Evolutionary conservation across 1,284 basidiomycete genomes (phyloP).

Genomic region (Porodaedalea pini): DNA sequence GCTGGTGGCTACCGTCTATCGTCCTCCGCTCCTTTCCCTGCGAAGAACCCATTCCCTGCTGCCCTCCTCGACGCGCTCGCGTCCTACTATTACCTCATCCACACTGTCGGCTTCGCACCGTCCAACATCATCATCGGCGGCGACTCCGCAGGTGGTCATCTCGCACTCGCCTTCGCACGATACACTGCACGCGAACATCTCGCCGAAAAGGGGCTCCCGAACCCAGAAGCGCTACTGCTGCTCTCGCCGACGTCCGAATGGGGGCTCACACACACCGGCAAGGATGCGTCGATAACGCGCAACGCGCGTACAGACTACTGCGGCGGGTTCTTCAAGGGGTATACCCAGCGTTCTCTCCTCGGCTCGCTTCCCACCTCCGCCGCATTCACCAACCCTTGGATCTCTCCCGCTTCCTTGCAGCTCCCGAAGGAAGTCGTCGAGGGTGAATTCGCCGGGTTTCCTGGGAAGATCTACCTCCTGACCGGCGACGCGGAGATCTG

Average conservation of each 20-base stretch:
- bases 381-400: slow-evolving; percentile 17
- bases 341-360: slow-evolving; percentile 23
- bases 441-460: slow-evolving; percentile 31
- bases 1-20: slow-evolving; percentile 28
- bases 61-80: slow-evolving; percentile 42
- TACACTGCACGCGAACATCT: slow-evolving; percentile 26
- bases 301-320: slow-evolving; percentile 24
- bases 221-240: slow-evolving; percentile 37
- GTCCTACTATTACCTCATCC: slow-evolving; percentile 38
- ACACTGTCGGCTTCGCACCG: slow-evolving; percentile 31
- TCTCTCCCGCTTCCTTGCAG: slow-evolving; percentile 23
- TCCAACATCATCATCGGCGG: slow-evolving; percentile 45
- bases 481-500: slow-evolving; percentile 33
- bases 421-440: slow-evolving; percentile 9
- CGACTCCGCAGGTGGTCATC: slow-evolving; percentile 52
- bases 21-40: slow-evolving; percentile 21
- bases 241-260: slow-evolving; percentile 41
- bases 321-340: slow-evolving; percentile 17
- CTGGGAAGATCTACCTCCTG: slow-evolving; percentile 31
- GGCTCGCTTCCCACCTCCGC: slow-evolving; percentile 19
- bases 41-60: slow-evolving; percentile 36
- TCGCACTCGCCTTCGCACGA: slow-evolving; percentile 35
- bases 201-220: slow-evolving; percentile 20
- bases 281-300: slow-evolving; percentile 20
- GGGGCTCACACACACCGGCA: slow-evolving; percentile 23